Conservation (phyloP, 495 filamentous ascomycete species). For the Trichoderma reesei region DNA sequence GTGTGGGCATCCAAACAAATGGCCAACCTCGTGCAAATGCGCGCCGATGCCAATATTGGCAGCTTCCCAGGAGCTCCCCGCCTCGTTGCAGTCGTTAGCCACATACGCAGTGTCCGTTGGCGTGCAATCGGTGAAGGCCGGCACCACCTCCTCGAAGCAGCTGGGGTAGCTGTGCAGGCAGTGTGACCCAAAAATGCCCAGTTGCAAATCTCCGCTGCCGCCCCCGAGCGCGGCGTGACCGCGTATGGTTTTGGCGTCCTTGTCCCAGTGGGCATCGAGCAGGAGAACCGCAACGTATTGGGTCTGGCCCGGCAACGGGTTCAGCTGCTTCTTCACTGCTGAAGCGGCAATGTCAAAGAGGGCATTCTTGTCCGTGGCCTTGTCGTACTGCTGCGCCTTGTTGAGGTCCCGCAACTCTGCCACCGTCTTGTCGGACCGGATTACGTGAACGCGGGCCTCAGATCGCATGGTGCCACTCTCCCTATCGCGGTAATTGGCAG, state of each 20-base stretch:
- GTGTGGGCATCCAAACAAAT: slow-evolving; percentile 79
- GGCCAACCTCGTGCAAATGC: slow-evolving; percentile 81
- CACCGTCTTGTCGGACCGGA: slow-evolving; percentile 73
- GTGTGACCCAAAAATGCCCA: slow-evolving; percentile 87
- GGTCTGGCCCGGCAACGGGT: slow-evolving; percentile 61
- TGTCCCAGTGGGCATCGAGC: slow-evolving; percentile 84
- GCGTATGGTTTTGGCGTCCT: slow-evolving; percentile 51
- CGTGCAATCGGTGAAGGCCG: slow-evolving; percentile 80
- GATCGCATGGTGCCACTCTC: slow-evolving; percentile 65
- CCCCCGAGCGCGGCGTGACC: slow-evolving; percentile 75
- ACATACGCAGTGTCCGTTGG: slow-evolving; percentile 72
- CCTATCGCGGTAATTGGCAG: slow-evolving; percentile 59
- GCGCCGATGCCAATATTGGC: slow-evolving; percentile 88
- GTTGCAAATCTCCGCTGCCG: slow-evolving; percentile 55
- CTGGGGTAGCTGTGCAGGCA: slow-evolving; percentile 79
- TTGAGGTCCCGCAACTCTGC: slow-evolving; percentile 71
- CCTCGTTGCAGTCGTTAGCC: slow-evolving; percentile 74
- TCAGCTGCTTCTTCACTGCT: slow-evolving; percentile 67
- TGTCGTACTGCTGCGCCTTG: slow-evolving; percentile 66
- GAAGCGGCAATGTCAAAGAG: slow-evolving; percentile 67
- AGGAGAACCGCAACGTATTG: slow-evolving; percentile 77
- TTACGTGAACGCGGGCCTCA: slow-evolving; percentile 78
- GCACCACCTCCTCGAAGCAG: slow-evolving; percentile 73
- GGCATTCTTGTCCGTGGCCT: slow-evolving; percentile 55
- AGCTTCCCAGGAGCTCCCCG: slow-evolving; percentile 83